Evolutionary conservation across 495 filamentous ascomycete species (phyloP), one percentile per base, ranked within the genome.

Genomic region (Podospora didyma): DNA sequence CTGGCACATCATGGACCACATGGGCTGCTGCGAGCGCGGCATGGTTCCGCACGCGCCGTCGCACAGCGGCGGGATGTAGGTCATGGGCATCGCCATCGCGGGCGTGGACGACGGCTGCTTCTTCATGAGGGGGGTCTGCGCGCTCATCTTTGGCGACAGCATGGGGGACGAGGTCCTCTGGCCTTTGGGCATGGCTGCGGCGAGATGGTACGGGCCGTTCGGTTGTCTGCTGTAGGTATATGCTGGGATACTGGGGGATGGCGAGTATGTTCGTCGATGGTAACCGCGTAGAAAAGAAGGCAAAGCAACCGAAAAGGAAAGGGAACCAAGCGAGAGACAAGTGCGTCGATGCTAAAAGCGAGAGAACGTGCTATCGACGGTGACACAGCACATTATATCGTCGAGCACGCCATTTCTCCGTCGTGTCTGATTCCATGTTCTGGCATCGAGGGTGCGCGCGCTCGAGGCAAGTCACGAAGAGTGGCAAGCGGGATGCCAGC

Each of bases 21-120:
- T 20, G 0, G 64, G 52, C 22, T 62, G 60, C 58, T 69, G 66
- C 23, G 66, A 59, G 34, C 65, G 66, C 2, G 73, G 69, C 0
- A 58, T 64, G 0, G 71, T 74, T 12, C 73, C 71, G 54, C 65
- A 68, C 0, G 71, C 67, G 4, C 65, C 68, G 49, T 75, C 72
- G 49, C 61, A 69, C 0, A 73, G 58, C 1, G 71, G 60, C 2
- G 69, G 69, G 65, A 69, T 64, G 59, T 66, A 69, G 3, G 65
- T 69, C 12, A 69, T 46, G n/a, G 60, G 49, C 10, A 57, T 28
- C 1, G 54, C 7, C 49, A 41, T 21, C 19, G 17, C 4, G 10
- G 16, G 6, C 19, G 22, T 47, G 45, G 45, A 4, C 45, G 17
- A 6, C 16, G 20, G 5, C 39, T 42, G 10, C 14, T 5, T 42